phyloP scores from a whole-genome alignment of 129 eudicot genomes.

The Cynara cardunculus region DNA sequence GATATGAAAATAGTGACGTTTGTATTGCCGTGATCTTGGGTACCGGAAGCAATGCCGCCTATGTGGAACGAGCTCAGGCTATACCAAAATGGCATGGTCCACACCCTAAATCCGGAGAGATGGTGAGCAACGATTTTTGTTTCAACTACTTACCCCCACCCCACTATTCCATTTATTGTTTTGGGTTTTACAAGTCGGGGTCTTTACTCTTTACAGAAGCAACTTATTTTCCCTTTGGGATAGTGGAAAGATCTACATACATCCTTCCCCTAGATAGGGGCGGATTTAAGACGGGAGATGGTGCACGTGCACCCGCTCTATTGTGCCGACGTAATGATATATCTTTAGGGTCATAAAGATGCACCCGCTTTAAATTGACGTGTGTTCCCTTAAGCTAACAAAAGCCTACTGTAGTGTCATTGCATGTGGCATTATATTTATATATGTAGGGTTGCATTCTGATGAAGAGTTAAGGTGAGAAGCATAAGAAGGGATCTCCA shows the following conservation, averaged over 20 bases:
- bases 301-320: too few species aligned
- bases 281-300: background rate
- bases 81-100: constrained; percentile 93
- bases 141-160: background rate
- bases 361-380: background rate
- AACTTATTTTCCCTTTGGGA: background rate
- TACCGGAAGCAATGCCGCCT: constrained; percentile 93
- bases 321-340: background rate
- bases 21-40: constrained; percentile 84
- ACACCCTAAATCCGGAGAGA: constrained; percentile 80
- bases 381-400: background rate
- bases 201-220: background rate
- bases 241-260: background rate
- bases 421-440: too few species aligned
- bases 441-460: too few species aligned
- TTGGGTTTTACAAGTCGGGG: background rate
- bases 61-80: constrained; percentile 82
- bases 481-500: too few species aligned
- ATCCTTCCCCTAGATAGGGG: background rate
- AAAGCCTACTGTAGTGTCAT: too few species aligned
- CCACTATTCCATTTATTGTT: background rate
- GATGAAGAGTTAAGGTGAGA: too few species aligned
- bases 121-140: constrained; percentile 40
- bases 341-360: background rate
- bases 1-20: constrained; percentile 56